Percentiles rank a stretch among this genome's conserved stretches.
phyloP scores from a whole-genome alignment of 768 basidiomycete genomes.

The Epithele typhae region DNA sequence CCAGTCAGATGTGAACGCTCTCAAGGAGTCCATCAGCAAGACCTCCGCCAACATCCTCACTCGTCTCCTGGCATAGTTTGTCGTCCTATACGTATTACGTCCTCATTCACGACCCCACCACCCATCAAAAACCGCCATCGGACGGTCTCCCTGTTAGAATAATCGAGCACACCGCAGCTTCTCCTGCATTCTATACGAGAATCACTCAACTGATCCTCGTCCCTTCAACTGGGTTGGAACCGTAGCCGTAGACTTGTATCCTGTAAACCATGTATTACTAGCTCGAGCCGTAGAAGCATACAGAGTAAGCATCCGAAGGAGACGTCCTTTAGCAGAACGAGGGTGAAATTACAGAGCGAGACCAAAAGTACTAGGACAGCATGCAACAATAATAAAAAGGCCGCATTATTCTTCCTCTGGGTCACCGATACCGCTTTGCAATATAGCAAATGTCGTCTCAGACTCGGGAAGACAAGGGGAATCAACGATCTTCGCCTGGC shows the following conservation, averaged over 20 bases:
- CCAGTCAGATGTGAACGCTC: conserved; percentile 67
- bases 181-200: conserved; percentile 19
- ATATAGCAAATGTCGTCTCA: conserved; percentile 93
- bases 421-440: conserved; percentile 87
- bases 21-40: conserved; percentile 72
- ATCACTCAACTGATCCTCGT: conserved; percentile 50
- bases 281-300: background rate
- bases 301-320: background rate
- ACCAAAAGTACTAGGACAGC: too few relatives aligned
- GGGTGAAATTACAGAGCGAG: too few relatives aligned
- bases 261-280: too few relatives aligned
- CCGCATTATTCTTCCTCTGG: conserved; percentile 70
- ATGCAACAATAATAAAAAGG: too few relatives aligned
- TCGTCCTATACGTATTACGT: too few relatives aligned
- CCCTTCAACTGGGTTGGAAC: conserved; percentile 20
- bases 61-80: conserved; percentile 59
- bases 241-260: conserved; percentile 12
- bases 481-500: conserved; percentile 96
- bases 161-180: conserved; percentile 16
- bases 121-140: conserved; percentile 25
- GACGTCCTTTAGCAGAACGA: too few relatives aligned
- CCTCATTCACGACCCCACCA: conserved; percentile 10
- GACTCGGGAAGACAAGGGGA: conserved; percentile 96
- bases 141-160: too few relatives aligned
- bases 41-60: conserved; percentile 90